phyloP scores from a whole-genome alignment of 202 grass and related monocot species.

The Eragrostis tef region DNA sequence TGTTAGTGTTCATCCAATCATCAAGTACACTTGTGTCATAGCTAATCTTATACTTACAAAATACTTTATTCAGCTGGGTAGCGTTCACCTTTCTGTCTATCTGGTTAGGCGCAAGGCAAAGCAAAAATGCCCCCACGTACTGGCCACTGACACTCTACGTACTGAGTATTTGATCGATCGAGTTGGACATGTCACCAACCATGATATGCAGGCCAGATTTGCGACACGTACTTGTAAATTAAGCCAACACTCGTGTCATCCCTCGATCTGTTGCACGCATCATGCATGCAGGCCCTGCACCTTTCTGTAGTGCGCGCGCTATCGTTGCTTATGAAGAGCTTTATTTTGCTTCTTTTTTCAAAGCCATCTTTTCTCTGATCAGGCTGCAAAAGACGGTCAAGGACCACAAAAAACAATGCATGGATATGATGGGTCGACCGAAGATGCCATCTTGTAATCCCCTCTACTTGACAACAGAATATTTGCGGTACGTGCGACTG shows the following conservation, averaged over 20 bases:
- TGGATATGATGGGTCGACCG: constrained; percentile 4
- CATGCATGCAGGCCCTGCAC: background rate
- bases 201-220: background rate
- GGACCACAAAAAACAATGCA: constrained; percentile 43
- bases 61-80: background rate
- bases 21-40: background rate
- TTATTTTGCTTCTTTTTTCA: constrained; percentile 14
- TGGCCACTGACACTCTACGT: background rate
- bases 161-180: background rate
- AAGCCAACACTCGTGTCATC: background rate
- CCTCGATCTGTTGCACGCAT: background rate
- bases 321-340: background rate
- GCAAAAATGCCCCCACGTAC: constrained; percentile 26
- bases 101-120: background rate
- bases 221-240: no score
- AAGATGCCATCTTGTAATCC: constrained; percentile 24
- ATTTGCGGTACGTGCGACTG: constrained; percentile 37
- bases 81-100: background rate
- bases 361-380: background rate
- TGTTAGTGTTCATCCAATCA: background rate
- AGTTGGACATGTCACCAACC: constrained; percentile 4
- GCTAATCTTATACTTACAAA: background rate
- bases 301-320: background rate
- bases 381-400: constrained; percentile 33
- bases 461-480: constrained; percentile 31